These are phyloP conservation scores for Wallacemonas sp. DNA, from an alignment of 208 protist genomes.

Conservation along the genomic window DNA sequence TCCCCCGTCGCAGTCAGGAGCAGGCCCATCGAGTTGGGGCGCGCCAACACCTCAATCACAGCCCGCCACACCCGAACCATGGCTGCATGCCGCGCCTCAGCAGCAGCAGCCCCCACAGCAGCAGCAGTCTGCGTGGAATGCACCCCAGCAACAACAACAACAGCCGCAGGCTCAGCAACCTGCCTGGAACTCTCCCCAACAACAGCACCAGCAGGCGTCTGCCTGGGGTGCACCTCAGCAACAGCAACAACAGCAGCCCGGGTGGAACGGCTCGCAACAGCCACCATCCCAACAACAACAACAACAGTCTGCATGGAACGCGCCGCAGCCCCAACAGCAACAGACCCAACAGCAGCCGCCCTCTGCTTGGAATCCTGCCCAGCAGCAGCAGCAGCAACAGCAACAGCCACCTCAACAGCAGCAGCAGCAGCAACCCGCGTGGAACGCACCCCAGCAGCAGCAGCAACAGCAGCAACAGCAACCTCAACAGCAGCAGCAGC, in stretches of 20 bases:
- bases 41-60: background rate
- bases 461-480: constrained; percentile 26
- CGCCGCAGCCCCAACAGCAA: background rate
- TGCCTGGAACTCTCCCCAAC: background rate
- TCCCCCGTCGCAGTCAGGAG: background rate
- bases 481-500: too few species aligned
- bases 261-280: background rate
- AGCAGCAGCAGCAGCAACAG: constrained; percentile 16
- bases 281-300: too few species aligned
- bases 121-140: constrained; percentile 13
- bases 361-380: too few species aligned
- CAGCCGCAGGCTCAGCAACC: constrained; percentile 13
- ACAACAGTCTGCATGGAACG: too few species aligned
- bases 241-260: constrained; percentile 5
- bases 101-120: constrained; percentile 8
- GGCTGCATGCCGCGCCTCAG: too few species aligned
- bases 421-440: constrained; percentile 13
- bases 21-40: background rate
- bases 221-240: background rate
- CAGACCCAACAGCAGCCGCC: too few species aligned
- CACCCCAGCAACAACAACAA: constrained; percentile 12
- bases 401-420: background rate
- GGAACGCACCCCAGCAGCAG: background rate
- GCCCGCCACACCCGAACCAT: too few species aligned
- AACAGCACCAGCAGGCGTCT: background rate